Conservation (phyloP, 768 basidiomycete genomes). For the Baorangia bicolor region DNA sequence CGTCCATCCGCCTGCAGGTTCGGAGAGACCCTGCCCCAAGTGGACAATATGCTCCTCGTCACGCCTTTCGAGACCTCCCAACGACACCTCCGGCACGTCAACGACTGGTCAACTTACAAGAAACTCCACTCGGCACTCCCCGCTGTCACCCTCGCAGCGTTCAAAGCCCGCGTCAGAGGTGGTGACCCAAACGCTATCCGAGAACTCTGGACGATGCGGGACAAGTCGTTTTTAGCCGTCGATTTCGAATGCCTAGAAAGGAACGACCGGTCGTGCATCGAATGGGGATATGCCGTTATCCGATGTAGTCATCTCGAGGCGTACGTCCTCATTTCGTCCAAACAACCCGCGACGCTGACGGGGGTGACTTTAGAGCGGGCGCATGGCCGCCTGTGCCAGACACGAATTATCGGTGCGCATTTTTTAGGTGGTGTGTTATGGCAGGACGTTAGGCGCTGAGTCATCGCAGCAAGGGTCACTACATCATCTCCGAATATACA, state of each 20-base stretch:
- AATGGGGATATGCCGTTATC: constrained; percentile 83
- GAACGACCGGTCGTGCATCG: constrained; percentile 63
- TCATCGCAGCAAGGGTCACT: constrained; percentile 59
- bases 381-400: constrained; percentile 80
- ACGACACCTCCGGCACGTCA: constrained; percentile 68
- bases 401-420: constrained; percentile 67
- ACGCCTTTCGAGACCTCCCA: constrained; percentile 65
- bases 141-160: constrained; percentile 61
- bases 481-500: constrained; percentile 66
- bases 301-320: constrained; percentile 68
- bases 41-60: constrained; percentile 70
- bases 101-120: constrained; percentile 66
- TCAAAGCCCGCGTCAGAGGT: constrained; percentile 59
- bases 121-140: constrained; percentile 71
- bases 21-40: constrained; percentile 70
- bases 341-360: not conserved
- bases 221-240: constrained; percentile 74
- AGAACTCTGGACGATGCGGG: constrained; percentile 64
- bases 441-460: constrained; percentile 5
- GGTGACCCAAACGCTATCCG: constrained; percentile 66
- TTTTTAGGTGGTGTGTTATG: not conserved
- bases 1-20: constrained; percentile 40
- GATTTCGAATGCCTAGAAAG: constrained; percentile 77
- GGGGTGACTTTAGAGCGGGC: constrained; percentile 43
- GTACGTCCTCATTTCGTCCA: constrained; percentile 40